Conservation (phyloP, 371 early-diverging fungal genomes). For the Haplosporangium sp. region DNA sequence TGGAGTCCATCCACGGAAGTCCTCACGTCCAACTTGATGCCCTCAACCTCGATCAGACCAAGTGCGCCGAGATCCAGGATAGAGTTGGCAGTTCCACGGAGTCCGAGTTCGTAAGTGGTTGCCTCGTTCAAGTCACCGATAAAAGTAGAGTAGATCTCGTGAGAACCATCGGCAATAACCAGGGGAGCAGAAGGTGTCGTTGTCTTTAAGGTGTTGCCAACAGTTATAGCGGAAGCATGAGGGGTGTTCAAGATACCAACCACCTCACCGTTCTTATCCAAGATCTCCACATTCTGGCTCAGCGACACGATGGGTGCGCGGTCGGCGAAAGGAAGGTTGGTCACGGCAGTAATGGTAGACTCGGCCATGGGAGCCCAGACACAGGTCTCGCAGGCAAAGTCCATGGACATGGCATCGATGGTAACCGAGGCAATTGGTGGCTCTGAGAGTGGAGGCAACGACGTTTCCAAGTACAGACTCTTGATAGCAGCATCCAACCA, state of each 20-base stretch:
- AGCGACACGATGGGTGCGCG: constrained; percentile 21
- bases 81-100: constrained; percentile 15
- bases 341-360: constrained; percentile 23
- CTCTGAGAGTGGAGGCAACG: constrained; percentile 15
- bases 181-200: not conserved
- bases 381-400: constrained; percentile 25
- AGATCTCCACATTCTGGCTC: constrained; percentile 22
- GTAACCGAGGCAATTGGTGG: constrained; percentile 32
- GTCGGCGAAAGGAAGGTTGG: constrained; percentile 26
- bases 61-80: constrained; percentile 19
- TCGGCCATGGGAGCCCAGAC: constrained; percentile 14
- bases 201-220: constrained; percentile 11
- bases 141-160: constrained; percentile 4
- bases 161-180: constrained; percentile 5
- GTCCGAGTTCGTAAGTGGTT: constrained; percentile 9
- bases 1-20: constrained; percentile 21
- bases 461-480: constrained; percentile 5
- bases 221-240: constrained; percentile 3
- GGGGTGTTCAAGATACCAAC: constrained; percentile 17
- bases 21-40: constrained; percentile 30
- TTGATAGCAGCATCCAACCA: constrained; percentile 34
- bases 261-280: constrained; percentile 17
- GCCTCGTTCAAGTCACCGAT: constrained; percentile 25
- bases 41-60: constrained; percentile 14
- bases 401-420: constrained; percentile 49